Percentiles rank a stretch among this genome's conserved stretches.
Evolutionary conservation across 306 rosid species (phyloP).

Genomic region (Cucumis cinereus): DNA sequence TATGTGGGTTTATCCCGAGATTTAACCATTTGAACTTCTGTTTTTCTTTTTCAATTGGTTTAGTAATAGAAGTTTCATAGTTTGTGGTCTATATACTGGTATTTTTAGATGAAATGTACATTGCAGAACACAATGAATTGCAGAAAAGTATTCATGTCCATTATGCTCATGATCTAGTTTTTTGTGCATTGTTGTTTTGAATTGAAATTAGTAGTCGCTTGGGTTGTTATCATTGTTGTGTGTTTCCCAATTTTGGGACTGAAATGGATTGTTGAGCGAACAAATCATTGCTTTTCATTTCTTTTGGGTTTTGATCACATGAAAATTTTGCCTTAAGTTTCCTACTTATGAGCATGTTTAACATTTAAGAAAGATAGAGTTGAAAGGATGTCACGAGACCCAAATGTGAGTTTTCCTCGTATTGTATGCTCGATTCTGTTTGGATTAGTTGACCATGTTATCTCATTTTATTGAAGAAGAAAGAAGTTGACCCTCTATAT

Average conservation of each 20-base stretch:
- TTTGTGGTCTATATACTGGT: slow-evolving; percentile 1
- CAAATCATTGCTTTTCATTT: not conserved
- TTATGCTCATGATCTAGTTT: not conserved
- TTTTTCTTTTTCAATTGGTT: not conserved
- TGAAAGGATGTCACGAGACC: not conserved
- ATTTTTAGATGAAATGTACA: slow-evolving; percentile 8
- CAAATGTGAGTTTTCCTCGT: not conserved
- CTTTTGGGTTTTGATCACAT: not conserved
- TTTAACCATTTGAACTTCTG: not conserved
- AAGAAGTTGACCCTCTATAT: not conserved
- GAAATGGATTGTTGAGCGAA: not conserved
- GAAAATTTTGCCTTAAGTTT: not conserved
- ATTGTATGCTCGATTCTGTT: not conserved
- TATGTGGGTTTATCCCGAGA: not conserved
- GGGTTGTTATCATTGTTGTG: not conserved
- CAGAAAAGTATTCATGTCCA: not conserved
- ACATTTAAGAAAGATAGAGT: not conserved
- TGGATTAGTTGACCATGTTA: not conserved
- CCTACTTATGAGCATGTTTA: not conserved
- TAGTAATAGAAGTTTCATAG: not conserved
- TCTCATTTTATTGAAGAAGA: not conserved
- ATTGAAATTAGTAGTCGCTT: not conserved
- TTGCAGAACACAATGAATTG: not conserved
- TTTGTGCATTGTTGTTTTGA: not conserved
- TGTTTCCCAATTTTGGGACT: not conserved